Evolutionary conservation across 2,329 filamentous ascomycete genomes (phyloP), one percentile per base, ranked within the genome.

Genomic region (Conoideocrella luteorostrata): DNA sequence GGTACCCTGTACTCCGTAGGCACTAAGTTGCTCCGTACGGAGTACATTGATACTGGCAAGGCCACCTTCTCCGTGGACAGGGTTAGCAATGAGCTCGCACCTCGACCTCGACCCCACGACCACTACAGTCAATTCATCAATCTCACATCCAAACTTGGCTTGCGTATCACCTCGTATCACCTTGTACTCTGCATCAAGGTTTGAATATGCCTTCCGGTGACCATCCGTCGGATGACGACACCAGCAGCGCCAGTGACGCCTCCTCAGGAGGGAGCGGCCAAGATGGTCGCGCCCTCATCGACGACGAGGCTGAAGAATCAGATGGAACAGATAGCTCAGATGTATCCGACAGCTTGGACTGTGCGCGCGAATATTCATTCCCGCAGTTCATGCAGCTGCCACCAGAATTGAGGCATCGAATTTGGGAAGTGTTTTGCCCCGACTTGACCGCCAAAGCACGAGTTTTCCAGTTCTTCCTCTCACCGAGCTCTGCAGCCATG

Each of bases 391-490:
- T 39, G 37, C 26, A 36, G 34, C 55, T 67, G 2, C 64, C 64
- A 1, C 52, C 56, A 10, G 64, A 67, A 47, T 48, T 67, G 13
- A 58, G 63, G 39, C 44, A 52, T 18, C 57, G 49, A 18, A 48
- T 66, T 40, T 67, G 64, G 64, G 49, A 57, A 29, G 39, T 51
- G 15, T 62, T 59, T 43, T 64, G 63, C 29, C 54, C 56, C 0
- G 58, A 62, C 26, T 47, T 64, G 22, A 37, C 18, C 10, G 28
- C 34, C 12, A 41, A 38, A 15, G 49, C 56, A 6, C 61, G 59
- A 20, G 20, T 55, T 7, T 39, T 56, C 18, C 42, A 46, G 13
- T 54, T 54, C 18, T 35, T 17, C 2, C 4, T 47, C 18, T 35
- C 36, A 11, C 30, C 32, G 12, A 44, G 39, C 18, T 45, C 42